These are phyloP conservation scores for Fusarium oligoseptatum DNA, from an alignment of 2,329 filamentous ascomycete genomes.

Conservation along the genomic window DNA sequence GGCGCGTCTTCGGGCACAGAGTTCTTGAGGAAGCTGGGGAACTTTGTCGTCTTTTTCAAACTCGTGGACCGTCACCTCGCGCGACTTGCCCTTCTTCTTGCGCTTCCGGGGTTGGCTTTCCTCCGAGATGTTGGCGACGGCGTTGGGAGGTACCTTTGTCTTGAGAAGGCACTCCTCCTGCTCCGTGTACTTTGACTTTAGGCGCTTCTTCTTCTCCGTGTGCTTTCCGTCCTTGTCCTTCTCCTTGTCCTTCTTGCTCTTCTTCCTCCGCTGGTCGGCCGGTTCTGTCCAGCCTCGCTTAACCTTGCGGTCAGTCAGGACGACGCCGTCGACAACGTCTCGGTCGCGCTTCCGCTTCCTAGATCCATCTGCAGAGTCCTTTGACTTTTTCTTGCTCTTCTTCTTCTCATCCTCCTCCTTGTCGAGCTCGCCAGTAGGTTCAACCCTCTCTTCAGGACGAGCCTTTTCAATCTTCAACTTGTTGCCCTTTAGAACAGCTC, in stretches of 20 bases:
- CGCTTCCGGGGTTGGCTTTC: slow-evolving; percentile 66
- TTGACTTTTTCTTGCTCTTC: slow-evolving; percentile 51
- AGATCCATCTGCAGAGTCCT: slow-evolving; percentile 52
- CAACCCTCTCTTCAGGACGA: slow-evolving; percentile 64
- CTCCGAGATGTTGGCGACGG: slow-evolving; percentile 57
- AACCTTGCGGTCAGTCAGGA: slow-evolving; percentile 81
- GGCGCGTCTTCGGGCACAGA: slow-evolving; percentile 42
- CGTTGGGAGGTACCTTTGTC: slow-evolving; percentile 73
- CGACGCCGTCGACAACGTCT: slow-evolving; percentile 73
- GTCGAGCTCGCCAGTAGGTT: slow-evolving; percentile 52
- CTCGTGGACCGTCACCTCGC: slow-evolving; percentile 83
- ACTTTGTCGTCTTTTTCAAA: slow-evolving; percentile 88
- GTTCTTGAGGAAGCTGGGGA: slow-evolving; percentile 83
- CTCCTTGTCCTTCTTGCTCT: slow-evolving; percentile 62
- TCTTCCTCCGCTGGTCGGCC: slow-evolving; percentile 61
- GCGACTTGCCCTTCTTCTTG: slow-evolving; percentile 64
- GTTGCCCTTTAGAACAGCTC: slow-evolving; percentile 83
- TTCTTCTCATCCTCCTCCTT: slow-evolving; percentile 48
- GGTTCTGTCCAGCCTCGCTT: slow-evolving; percentile 91
- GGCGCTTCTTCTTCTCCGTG: slow-evolving; percentile 69
- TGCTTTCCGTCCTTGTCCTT: slow-evolving; percentile 62
- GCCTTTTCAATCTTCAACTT: slow-evolving; percentile 91
- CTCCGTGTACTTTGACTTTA: slow-evolving; percentile 84
- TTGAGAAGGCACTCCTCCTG: slow-evolving; percentile 88
- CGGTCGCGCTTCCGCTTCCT: slow-evolving; percentile 66